A percentile compares a stretch with the other conserved stretches of the same genome.
Conservation (phyloP, 2,329 filamentous ascomycete genomes). For the Phaeosphaeriaceae sp. region DNA sequence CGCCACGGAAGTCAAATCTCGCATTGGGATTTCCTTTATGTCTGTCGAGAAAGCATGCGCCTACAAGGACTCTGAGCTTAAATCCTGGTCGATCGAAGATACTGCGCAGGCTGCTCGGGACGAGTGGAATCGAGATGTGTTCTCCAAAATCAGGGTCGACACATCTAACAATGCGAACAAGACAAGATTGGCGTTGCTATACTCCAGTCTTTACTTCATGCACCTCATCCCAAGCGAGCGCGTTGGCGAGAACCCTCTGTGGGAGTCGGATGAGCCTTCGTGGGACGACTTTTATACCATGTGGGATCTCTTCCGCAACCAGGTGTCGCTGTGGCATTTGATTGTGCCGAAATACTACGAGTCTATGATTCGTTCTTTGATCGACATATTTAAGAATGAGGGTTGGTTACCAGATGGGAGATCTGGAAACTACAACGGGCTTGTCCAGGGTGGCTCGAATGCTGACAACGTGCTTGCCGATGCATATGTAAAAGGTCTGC, state of each 20-base stretch:
- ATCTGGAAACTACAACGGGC: constrained; percentile 62
- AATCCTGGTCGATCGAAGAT: constrained; percentile 51
- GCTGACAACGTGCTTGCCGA: constrained; percentile 65
- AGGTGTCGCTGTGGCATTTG: constrained; percentile 59
- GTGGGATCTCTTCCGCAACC: constrained; percentile 73
- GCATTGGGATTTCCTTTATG: constrained; percentile 60
- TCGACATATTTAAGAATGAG: constrained; percentile 67
- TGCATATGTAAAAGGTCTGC: constrained; percentile 70
- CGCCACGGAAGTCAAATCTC: constrained; percentile 53
- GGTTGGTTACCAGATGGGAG: constrained; percentile 77
- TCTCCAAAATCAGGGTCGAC: constrained; percentile 61
- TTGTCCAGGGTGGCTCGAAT: constrained; percentile 47
- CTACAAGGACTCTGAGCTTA: constrained; percentile 57
- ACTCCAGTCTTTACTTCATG: constrained; percentile 47
- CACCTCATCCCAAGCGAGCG: constrained; percentile 47
- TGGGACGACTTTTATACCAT: constrained; percentile 75
- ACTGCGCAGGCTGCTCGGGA: constrained; percentile 51
- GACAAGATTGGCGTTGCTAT: constrained; percentile 41
- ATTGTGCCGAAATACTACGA: constrained; percentile 69
- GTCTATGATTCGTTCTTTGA: constrained; percentile 71
- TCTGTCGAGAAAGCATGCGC: constrained; percentile 55
- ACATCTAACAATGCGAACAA: constrained; percentile 35
- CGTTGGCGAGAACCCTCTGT: constrained; percentile 71
- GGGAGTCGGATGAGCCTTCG: constrained; percentile 71
- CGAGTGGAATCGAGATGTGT: constrained; percentile 60